Percentiles rank a stretch among this genome's conserved stretches.
phyloP scores from a whole-genome alignment of 129 eudicot genomes.

The Centaurea solstitialis region DNA sequence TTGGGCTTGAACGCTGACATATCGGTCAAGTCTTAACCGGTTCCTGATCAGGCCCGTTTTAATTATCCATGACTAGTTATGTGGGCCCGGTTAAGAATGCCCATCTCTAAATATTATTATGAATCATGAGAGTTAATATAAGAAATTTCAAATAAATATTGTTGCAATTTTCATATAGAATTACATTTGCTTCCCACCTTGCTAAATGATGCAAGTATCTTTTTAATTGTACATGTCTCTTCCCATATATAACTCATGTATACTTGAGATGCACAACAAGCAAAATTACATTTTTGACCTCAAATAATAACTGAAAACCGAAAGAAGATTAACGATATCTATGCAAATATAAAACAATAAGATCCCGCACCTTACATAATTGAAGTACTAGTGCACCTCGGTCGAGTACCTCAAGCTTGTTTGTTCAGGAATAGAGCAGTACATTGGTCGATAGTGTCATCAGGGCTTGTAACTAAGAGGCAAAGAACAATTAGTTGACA shows the following conservation, averaged over 20 bases:
- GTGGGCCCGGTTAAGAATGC: neutral
- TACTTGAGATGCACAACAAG: neutral
- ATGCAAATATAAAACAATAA: constrained; percentile 18
- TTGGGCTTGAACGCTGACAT: too few species aligned
- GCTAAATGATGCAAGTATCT: constrained; percentile 12
- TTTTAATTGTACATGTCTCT: neutral
- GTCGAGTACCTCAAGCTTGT: constrained; percentile 23
- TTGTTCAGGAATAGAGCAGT: constrained; percentile 62
- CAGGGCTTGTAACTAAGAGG: constrained; percentile 85
- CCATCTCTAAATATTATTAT: neutral
- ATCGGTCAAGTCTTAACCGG: too few species aligned
- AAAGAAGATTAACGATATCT: constrained; percentile 1
- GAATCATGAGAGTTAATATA: neutral
- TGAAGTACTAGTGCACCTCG: neutral
- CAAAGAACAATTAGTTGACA: constrained; percentile 1
- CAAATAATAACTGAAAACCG: constrained; percentile 15
- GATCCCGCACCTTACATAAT: constrained; percentile 13
- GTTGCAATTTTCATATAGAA: constrained; percentile 11
- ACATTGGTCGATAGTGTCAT: constrained; percentile 75
- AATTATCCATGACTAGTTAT: neutral
- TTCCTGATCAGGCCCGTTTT: neutral
- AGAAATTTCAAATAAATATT: neutral
- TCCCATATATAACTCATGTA: constrained; percentile 17
- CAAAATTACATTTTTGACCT: neutral
- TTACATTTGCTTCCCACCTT: constrained; percentile 4